phyloP scores from a whole-genome alignment of 1,139 yeast genomes.

The Pichia norvegensis region DNA sequence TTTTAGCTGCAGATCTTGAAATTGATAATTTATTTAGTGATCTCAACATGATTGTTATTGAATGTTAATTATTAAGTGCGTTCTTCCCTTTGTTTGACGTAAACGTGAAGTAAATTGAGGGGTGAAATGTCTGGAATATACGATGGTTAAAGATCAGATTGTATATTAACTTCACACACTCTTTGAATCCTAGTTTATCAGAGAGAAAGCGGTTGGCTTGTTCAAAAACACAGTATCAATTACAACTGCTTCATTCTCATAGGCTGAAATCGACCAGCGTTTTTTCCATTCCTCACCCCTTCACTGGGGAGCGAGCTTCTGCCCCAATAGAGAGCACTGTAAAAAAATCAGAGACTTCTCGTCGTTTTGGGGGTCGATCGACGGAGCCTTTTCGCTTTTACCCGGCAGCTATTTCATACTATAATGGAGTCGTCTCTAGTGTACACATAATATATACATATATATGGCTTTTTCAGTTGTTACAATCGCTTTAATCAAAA shows the following conservation, averaged over 20 bases:
- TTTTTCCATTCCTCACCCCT: not conserved
- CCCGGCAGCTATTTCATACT: not conserved
- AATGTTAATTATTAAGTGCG: not conserved
- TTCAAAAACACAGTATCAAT: not conserved
- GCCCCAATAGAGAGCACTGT: not conserved
- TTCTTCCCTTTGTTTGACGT: not conserved
- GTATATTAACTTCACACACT: not conserved
- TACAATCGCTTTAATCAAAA: not conserved
- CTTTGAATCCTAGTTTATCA: not conserved
- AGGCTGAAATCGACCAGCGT: not conserved
- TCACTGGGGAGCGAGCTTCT: not conserved
- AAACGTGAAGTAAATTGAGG: not conserved
- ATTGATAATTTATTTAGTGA: conserved; percentile 13
- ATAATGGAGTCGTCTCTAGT: not conserved
- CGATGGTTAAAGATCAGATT: not conserved
- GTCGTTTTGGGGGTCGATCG: not conserved
- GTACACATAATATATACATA: not conserved
- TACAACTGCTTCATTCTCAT: not conserved
- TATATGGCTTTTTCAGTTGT: no score
- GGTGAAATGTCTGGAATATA: not conserved
- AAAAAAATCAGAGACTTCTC: not conserved
- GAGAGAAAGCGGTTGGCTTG: not conserved
- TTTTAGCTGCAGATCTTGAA: conserved; percentile 10
- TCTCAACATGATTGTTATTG: conserved; percentile 11
- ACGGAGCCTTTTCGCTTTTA: not conserved